phyloP scores from a whole-genome alignment of 2,329 filamentous ascomycete species.

The Bipolaris victoriae region DNA sequence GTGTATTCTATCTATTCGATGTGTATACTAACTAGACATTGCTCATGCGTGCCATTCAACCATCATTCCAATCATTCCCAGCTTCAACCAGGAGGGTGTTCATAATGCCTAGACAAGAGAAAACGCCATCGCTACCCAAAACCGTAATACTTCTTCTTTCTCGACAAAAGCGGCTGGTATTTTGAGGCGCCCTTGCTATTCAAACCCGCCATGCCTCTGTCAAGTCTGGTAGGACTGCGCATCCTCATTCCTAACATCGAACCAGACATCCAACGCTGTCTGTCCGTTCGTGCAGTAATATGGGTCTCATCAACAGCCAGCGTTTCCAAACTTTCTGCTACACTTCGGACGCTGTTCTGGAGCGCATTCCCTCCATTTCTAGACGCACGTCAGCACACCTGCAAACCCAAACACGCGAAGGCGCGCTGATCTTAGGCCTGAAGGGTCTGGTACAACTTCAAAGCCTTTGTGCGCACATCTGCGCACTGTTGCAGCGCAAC shows the following conservation, averaged over 20 bases:
- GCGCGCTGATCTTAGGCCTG: conserved; percentile 11
- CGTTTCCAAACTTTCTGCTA: background rate
- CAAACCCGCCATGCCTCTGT: background rate
- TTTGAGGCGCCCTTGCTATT: background rate
- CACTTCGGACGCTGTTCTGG: background rate
- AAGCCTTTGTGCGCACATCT: conserved; percentile 39
- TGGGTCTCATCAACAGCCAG: background rate
- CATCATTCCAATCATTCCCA: background rate
- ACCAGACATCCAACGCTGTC: background rate
- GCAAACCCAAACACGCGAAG: background rate
- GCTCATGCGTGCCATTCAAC: background rate
- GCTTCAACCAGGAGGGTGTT: conserved; percentile 7
- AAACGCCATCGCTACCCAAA: conserved; percentile 18
- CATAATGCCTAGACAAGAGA: background rate
- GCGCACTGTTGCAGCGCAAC: conserved; percentile 55
- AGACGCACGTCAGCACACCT: conserved; percentile 12
- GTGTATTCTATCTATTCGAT: background rate
- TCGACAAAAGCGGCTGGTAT: conserved; percentile 2
- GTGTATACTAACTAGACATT: background rate
- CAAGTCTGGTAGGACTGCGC: background rate
- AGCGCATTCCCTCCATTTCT: background rate
- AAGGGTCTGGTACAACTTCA: conserved; percentile 35
- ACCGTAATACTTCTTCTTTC: conserved; percentile 14
- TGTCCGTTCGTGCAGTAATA: background rate
- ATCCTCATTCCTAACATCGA: conserved; percentile 3